Percentiles rank a stretch among this genome's conserved stretches.
Evolutionary conservation across 768 basidiomycete species (phyloP).

Genomic region (Cyclocybe cylindracea): DNA sequence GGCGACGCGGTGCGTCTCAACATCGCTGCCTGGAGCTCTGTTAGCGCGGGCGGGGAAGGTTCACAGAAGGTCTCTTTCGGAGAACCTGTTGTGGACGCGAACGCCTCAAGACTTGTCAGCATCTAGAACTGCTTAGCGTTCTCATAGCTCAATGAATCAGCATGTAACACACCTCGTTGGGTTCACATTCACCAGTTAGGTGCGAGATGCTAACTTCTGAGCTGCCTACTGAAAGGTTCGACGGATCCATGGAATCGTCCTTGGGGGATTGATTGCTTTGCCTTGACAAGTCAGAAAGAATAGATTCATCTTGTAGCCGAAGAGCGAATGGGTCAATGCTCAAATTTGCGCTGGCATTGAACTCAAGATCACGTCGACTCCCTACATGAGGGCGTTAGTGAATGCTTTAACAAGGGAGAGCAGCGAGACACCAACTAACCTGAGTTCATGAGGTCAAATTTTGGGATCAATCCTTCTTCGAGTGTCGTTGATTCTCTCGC

Average conservation of each 20-base stretch:
- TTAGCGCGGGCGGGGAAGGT: conserved; percentile 9
- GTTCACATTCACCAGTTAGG: conserved; percentile 12
- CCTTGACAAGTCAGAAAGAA: conserved; percentile 17
- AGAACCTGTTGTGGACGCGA: background rate
- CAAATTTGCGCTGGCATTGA: conserved; percentile 17
- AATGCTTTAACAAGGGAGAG: conserved; percentile 3
- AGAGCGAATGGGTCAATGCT: conserved; percentile 25
- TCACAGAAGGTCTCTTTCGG: background rate
- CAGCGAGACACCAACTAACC: conserved; percentile 13
- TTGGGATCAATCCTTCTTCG: conserved; percentile 32
- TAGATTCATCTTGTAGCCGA: conserved; percentile 25
- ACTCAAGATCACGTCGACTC: conserved; percentile 8
- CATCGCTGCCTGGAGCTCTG: conserved; percentile 11
- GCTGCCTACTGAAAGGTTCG: conserved; percentile 29
- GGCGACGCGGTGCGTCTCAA: conserved; percentile 18
- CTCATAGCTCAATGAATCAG: background rate
- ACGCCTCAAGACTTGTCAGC: conserved; percentile 5
- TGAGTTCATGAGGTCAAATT: conserved; percentile 25
- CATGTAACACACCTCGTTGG: conserved; percentile 10
- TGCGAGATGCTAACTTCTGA: conserved; percentile 28
- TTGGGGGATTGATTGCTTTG: conserved; percentile 16
- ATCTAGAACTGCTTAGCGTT: background rate
- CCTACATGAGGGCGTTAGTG: conserved; percentile 8
- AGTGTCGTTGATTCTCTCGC: conserved; percentile 1
- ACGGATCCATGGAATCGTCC: conserved; percentile 26